These are phyloP conservation scores for Stemphylium lycopersici DNA, from an alignment of 2,329 filamentous ascomycete genomes.

Conservation along the genomic window DNA sequence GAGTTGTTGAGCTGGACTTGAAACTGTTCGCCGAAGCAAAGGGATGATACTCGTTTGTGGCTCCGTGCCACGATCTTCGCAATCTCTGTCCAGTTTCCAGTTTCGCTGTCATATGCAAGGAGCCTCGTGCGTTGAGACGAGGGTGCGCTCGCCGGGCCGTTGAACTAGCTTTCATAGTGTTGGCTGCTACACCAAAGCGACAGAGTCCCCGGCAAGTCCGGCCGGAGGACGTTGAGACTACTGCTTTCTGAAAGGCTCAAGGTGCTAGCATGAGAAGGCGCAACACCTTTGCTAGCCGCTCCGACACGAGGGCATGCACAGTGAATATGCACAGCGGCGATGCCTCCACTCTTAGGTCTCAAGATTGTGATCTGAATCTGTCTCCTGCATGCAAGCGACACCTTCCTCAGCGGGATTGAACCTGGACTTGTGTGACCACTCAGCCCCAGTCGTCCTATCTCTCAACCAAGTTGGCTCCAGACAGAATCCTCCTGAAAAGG, in stretches of 20 bases:
- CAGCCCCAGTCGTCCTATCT: background rate
- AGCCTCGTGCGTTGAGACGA: constrained; percentile 8
- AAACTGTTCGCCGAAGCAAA: constrained; percentile 19
- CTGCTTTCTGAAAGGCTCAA: constrained; percentile 21
- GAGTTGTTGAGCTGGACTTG: constrained; percentile 10
- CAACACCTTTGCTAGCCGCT: constrained; percentile 12
- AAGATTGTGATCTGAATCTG: constrained; percentile 16
- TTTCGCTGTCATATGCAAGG: constrained; percentile 15
- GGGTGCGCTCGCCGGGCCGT: constrained; percentile 29
- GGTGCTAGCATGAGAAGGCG: constrained; percentile 22
- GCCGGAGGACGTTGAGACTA: constrained; percentile 26
- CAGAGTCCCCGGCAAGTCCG: constrained; percentile 21
- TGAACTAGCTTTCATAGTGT: constrained; percentile 25
- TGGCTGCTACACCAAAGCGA: constrained; percentile 16
- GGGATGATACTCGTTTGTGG: constrained; percentile 12
- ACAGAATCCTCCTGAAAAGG: background rate
- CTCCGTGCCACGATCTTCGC: constrained; percentile 22
- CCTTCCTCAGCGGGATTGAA: constrained; percentile 17
- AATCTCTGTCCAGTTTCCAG: constrained; percentile 5
- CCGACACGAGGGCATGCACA: constrained; percentile 26
- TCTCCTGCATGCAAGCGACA: constrained; percentile 29
- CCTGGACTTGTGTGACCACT: constrained; percentile 14
- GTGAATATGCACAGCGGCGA: constrained; percentile 33
- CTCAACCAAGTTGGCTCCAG: constrained; percentile 5
- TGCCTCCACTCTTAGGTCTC: constrained; percentile 32